These are phyloP conservation scores for Carex myosuroides DNA, from an alignment of 176 grass and related monocot genomes.

Conservation along the genomic window DNA sequence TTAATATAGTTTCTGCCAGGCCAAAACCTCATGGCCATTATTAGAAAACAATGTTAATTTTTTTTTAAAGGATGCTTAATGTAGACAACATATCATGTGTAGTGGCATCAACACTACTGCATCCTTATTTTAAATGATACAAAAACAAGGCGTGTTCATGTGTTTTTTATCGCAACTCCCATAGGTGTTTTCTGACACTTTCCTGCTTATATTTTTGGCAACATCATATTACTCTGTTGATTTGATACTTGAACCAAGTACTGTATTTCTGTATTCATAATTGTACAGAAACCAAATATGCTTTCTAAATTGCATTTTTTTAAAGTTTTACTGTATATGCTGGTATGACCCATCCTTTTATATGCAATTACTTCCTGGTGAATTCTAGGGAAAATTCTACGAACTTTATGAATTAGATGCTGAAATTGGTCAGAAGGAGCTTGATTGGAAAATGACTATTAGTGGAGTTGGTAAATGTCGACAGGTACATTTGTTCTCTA, in stretches of 20 bases:
- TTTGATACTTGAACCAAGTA: background rate
- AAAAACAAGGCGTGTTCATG: background rate
- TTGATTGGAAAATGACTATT: conserved; percentile 98
- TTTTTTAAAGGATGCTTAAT: background rate
- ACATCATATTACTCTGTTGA: background rate
- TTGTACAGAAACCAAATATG: background rate
- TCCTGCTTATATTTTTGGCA: background rate
- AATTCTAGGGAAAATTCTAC: conserved; percentile 83
- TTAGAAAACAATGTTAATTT: background rate
- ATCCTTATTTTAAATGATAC: background rate
- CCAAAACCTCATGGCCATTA: background rate
- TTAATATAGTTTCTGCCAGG: background rate
- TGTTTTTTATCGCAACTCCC: background rate
- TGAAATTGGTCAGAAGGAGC: conserved; percentile 82
- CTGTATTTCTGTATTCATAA: background rate
- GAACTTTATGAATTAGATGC: conserved; percentile 96
- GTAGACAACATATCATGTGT: background rate
- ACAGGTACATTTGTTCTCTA: conserved; percentile 43
- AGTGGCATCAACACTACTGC: background rate
- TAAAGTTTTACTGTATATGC: background rate
- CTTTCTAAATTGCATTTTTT: background rate
- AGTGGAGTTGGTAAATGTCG: conserved; percentile 93
- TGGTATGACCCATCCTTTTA: background rate
- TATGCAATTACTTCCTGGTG: conserved; percentile 8
- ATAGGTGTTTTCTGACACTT: background rate